Conservation (phyloP, 371 early-diverging fungal genomes). For the Capniomyces stellatus region DNA sequence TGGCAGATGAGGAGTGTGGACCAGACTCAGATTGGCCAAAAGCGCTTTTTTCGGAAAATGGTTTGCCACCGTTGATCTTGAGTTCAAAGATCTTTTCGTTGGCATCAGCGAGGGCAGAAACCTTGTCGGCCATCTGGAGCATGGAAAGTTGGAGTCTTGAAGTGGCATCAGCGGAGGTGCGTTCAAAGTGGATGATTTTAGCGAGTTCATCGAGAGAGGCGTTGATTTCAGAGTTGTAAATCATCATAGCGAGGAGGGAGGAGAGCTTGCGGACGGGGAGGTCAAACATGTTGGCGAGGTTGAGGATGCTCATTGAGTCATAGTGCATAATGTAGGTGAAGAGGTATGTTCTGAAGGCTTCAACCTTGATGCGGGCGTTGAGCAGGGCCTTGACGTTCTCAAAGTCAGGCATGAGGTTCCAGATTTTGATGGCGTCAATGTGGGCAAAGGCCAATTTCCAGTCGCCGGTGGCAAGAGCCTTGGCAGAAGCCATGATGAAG, state of each 20-base stretch:
- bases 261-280: slow-evolving; percentile 45
- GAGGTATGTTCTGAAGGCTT: slow-evolving; percentile 87
- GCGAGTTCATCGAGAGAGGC: slow-evolving; percentile 65
- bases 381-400: slow-evolving; percentile 74
- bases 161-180: slow-evolving; percentile 47
- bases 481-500: slow-evolving; percentile 92
- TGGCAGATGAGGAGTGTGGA: not conserved
- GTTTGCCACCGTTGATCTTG: slow-evolving; percentile 28
- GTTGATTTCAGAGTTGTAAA: slow-evolving; percentile 75
- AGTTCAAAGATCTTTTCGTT: slow-evolving; percentile 75
- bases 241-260: slow-evolving; percentile 75
- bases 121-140: slow-evolving; percentile 75
- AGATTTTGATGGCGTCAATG: slow-evolving; percentile 81
- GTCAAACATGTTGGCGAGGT: slow-evolving; percentile 72
- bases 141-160: slow-evolving; percentile 66
- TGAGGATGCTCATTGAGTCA: slow-evolving; percentile 62
- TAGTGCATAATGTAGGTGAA: slow-evolving; percentile 79
- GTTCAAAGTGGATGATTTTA: slow-evolving; percentile 61
- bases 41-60: slow-evolving; percentile 8
- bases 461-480: slow-evolving; percentile 78
- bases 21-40: slow-evolving; percentile 1
- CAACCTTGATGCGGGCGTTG: slow-evolving; percentile 75
- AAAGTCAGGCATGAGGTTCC: slow-evolving; percentile 73
- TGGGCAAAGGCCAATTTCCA: slow-evolving; percentile 75
- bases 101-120: slow-evolving; percentile 62